Evolutionary conservation across 495 filamentous ascomycete genomes (phyloP).

Genomic region (Tuber umbilicatum): DNA sequence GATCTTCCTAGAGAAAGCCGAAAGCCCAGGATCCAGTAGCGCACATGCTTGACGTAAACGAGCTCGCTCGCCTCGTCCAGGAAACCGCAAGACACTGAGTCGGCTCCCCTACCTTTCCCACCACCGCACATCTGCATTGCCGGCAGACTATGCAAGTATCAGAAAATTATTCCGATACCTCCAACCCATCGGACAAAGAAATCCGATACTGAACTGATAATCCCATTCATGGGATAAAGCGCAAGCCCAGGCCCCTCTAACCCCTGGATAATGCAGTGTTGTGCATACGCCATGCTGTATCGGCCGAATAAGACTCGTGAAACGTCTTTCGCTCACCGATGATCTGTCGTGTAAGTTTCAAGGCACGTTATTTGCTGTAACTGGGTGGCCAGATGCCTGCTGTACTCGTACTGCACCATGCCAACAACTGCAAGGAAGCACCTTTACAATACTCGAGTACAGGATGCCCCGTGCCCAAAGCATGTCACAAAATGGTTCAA

Average conservation of each 20-base stretch:
- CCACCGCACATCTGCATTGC: neutral
- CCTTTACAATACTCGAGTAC: too few species aligned
- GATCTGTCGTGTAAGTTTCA: neutral
- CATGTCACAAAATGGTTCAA: neutral
- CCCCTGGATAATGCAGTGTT: neutral
- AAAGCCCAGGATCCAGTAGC: neutral
- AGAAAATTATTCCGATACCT: neutral
- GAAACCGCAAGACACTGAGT: neutral
- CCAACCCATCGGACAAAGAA: neutral
- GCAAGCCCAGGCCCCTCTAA: neutral
- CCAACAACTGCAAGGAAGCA: neutral
- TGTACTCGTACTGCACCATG: neutral
- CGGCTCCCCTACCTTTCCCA: neutral
- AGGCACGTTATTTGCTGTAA: neutral
- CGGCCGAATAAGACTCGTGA: neutral
- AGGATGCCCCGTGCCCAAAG: neutral
- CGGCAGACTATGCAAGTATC: neutral
- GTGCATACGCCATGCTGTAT: neutral
- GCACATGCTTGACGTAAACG: neutral
- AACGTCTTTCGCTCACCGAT: neutral
- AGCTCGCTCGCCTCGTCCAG: neutral
- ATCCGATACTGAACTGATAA: neutral
- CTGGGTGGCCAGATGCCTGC: neutral
- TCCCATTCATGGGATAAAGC: neutral
- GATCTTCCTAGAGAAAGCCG: neutral